Evolutionary conservation across 257 asterid genomes (phyloP), one percentile per base, ranked within the genome.

Genomic region (Lithospermum erythrorhizon): DNA sequence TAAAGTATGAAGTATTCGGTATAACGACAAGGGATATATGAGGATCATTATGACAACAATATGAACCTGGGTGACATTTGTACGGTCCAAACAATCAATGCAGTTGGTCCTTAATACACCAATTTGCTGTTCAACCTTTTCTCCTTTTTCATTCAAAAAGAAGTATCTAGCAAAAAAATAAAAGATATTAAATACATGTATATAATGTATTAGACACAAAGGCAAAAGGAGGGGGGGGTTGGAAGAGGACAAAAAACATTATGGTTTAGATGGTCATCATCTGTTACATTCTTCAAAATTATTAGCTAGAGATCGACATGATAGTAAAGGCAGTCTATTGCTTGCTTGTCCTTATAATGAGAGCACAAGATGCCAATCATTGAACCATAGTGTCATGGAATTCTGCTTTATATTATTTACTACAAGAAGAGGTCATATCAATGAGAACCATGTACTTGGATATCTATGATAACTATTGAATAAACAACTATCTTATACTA

Each of bases 31-130:
- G 32, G 32, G 32, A 27, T 27, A 6, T 11, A 41, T 41, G 17
- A 11, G 60, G 27, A 56, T 56, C 37, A 11, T 25, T 14, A 7
- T 24, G n/a, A 41, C 49, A 11, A 17, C 20, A 56, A 22, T 11
- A 13, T 17, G 13, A 14, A 89, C 98, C 94, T 93, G 97, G 58
- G 97, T 93, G 65, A 93, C 99, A 83, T 93, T 93, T 55, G 99
- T 93, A 29, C 97, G 95, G 83, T 93, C 99, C 76, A 93, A 83
- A 77, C 99, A 89, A 67, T 89, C 99, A 57, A 93, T 74, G 74
- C 96, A 93, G 65, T 93, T 93, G 70, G 94, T 81, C 81, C 97
- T 83, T 49, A 89, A 94, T 69, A 89, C 83, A 73, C 99, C 99
- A 62, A 69, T 66, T 75, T 93, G 99, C 63, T 67, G 70, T 75